These are phyloP conservation scores for Talaromyces pinophilus DNA, from an alignment of 2,329 filamentous ascomycete genomes.

Conservation along the genomic window DNA sequence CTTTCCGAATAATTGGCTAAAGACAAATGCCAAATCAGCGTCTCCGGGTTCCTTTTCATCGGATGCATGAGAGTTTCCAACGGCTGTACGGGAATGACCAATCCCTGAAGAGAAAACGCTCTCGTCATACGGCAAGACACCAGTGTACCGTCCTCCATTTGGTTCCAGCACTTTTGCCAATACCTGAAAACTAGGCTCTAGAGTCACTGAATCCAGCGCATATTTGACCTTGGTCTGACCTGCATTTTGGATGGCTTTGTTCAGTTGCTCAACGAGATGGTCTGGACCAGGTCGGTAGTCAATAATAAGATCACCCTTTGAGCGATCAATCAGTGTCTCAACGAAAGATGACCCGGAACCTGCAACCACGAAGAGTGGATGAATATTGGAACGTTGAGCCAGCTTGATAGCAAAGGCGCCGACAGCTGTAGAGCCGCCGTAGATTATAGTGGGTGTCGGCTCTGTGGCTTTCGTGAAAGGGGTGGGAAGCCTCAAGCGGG, in stretches of 20 bases:
- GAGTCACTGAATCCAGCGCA: constrained; percentile 63
- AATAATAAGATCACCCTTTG: constrained; percentile 59
- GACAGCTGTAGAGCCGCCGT: constrained; percentile 56
- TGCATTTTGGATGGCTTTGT: background rate
- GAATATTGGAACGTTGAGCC: constrained; percentile 56
- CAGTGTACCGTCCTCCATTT: background rate
- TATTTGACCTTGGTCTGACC: constrained; percentile 51
- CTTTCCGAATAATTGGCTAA: constrained; percentile 48
- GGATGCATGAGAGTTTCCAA: constrained; percentile 40
- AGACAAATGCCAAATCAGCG: constrained; percentile 50
- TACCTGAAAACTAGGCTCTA: constrained; percentile 36
- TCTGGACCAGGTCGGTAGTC: constrained; percentile 63
- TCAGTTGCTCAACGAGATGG: constrained; percentile 45
- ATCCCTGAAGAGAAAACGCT: constrained; percentile 38
- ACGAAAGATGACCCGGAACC: constrained; percentile 56
- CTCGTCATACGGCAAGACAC: constrained; percentile 20
- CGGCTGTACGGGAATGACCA: constrained; percentile 38
- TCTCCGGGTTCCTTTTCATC: constrained; percentile 38
- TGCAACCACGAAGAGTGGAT: constrained; percentile 63
- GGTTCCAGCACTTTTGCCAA: background rate
- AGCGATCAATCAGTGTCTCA: constrained; percentile 53
- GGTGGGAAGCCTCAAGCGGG: constrained; percentile 49
- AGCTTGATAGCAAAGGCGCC: constrained; percentile 62
- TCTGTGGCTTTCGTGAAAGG: constrained; percentile 47
- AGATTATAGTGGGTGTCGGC: constrained; percentile 48